Conservation (phyloP, 106 monocot genomes). For the Acorus gramineus region DNA sequence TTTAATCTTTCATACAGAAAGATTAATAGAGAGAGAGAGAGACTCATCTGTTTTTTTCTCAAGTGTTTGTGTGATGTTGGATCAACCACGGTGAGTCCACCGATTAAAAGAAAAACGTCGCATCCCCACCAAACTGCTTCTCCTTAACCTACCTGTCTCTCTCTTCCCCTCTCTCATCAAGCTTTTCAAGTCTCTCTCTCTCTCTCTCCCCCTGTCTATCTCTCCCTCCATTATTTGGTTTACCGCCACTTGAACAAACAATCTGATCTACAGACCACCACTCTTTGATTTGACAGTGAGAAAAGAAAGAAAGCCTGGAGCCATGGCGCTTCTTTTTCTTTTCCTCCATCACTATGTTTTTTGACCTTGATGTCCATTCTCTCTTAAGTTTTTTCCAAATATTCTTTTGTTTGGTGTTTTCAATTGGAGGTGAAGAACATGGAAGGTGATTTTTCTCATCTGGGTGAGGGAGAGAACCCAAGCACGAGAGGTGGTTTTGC, state of each 20-base stretch:
- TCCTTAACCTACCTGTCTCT: no score
- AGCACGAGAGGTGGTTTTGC: conserved; percentile 12
- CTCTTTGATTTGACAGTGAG: conserved; percentile 40
- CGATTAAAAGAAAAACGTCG: no score
- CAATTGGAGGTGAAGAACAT: neutral
- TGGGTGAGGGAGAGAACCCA: conserved; percentile 6
- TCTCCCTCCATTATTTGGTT: neutral
- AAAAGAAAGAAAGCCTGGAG: conserved; percentile 54
- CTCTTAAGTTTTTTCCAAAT: neutral
- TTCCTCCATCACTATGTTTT: conserved; percentile 8
- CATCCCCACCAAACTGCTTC: no score
- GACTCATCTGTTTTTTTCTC: no score
- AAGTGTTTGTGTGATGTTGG: no score
- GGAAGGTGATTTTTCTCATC: conserved; percentile 19
- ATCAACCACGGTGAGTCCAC: no score
- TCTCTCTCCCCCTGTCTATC: no score
- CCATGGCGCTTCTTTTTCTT: conserved; percentile 22
- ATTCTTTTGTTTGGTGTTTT: neutral
- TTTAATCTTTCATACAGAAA: no score
- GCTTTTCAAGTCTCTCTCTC: neutral
- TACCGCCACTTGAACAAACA: neutral
- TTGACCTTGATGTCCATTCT: neutral
- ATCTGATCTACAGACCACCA: neutral
- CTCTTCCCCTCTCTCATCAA: neutral
- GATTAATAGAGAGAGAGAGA: no score